Evolutionary conservation across 805 yeast genomes (phyloP).

Genomic region (Kuraishia ogatae): DNA sequence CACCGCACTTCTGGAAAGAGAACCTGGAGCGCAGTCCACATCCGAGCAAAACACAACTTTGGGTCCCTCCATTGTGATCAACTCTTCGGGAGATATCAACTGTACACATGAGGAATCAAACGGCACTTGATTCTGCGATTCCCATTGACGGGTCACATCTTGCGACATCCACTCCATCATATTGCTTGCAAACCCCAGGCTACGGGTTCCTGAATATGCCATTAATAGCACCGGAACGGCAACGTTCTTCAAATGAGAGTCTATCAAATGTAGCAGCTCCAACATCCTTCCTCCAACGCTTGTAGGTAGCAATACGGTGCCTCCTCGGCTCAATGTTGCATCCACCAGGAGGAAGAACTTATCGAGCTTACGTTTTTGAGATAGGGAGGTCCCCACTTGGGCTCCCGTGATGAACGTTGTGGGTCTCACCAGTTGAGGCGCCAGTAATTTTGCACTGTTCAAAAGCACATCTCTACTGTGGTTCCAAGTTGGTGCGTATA

Average conservation of each 20-base stretch:
- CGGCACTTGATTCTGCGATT: constrained; percentile 61
- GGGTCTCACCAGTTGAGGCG: constrained; percentile 62
- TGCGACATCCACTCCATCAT: constrained; percentile 96
- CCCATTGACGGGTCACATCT: constrained; percentile 81
- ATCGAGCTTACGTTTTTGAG: constrained; percentile 57
- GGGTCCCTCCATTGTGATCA: constrained; percentile 51
- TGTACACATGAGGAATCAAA: constrained; percentile 66
- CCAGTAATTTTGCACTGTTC: constrained; percentile 57
- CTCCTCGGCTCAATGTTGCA: constrained; percentile 63
- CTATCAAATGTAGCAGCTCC: constrained; percentile 70
- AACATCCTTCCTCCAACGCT: constrained; percentile 73
- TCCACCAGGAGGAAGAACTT: constrained; percentile 54
- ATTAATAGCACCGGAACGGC: constrained; percentile 67
- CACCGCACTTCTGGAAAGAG: constrained; percentile 43
- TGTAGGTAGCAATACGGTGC: constrained; percentile 78
- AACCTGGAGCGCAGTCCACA: constrained; percentile 54
- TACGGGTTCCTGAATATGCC: constrained; percentile 74
- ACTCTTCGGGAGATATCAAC: constrained; percentile 45
- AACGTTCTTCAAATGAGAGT: constrained; percentile 48
- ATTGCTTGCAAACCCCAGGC: constrained; percentile 72
- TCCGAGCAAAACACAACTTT: constrained; percentile 78
- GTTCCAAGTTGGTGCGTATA: constrained; percentile 92
- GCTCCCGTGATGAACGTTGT: constrained; percentile 75
- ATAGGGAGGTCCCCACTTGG: constrained; percentile 52
- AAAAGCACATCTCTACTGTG: constrained; percentile 84